Base-by-base conservation (phyloP, 2,329 filamentous ascomycete genomes). In the Fusarium stilboides region DNA sequence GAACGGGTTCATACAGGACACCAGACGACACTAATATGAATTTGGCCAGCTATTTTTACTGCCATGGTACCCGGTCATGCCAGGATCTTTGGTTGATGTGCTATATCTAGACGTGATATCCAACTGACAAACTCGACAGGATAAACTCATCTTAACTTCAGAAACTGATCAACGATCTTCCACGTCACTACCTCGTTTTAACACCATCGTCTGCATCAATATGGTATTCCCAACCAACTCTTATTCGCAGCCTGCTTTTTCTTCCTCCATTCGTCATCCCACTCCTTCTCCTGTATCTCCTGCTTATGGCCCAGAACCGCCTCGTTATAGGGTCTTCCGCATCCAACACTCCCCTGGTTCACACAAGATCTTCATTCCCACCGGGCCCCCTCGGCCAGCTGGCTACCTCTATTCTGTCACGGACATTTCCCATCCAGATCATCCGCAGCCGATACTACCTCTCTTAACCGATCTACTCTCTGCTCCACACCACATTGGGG, bases 361-460 rank as follows among this genome's bases (percentile, higher is more conserved):
- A 40, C 67, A 67, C 49, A 74, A 73, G n/a, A 57, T 74, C 33
- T 68, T 70, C 12, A 46, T 74, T 7, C 60, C 64, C 9, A 55
- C 69, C 43, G 45, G 40, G 33, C 42, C 57, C 45, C 45, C 59
- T 36, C 44, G 60, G 12, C 53, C 57, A 15, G 19, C 45, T 9
- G 66, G 71, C 17, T 65, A 70, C 36, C 50, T 71, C 36, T 60
- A 61, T 20, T 49, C 54, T 13, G 42, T 73, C 31, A 20, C 51
- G 13, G 36, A 58, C 12, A 3, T 46, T 6, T 15, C 55, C 2
- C 26, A 31, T 14, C 20, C 39, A n/a, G 34, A 42, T 5, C n/a
- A 45, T 55, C 28, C 46, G 5, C 47, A 65, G 15, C 44, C 52
- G 13, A 5, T 36, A n/a, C 51, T 70, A 34, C 33, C 64, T 34